Evolutionary conservation across 371 early-diverging fungal genomes (phyloP).

Genomic region (Mucor irregularis): DNA sequence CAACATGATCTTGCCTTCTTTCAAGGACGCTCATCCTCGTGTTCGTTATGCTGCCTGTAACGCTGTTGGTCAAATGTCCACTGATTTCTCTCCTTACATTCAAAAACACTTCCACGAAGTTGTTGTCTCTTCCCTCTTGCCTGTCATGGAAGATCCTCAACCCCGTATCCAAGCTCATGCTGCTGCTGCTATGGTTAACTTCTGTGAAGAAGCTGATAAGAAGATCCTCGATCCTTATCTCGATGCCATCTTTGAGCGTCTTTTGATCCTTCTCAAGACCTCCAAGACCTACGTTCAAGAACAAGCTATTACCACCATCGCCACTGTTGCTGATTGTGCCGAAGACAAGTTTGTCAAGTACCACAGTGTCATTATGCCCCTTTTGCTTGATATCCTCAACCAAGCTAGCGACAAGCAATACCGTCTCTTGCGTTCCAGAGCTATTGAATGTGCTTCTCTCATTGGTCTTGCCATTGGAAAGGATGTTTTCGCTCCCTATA

Average conservation of each 20-base stretch:
- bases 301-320: conserved; percentile 96
- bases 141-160: conserved; percentile 83
- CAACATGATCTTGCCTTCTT: conserved; percentile 77
- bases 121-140: conserved; percentile 79
- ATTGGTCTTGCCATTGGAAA: conserved; percentile 93
- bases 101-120: conserved; percentile 80
- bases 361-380: conserved; percentile 92
- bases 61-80: conserved; percentile 94
- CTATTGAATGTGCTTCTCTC: conserved; percentile 93
- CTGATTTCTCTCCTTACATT: conserved; percentile 89
- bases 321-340: conserved; percentile 95
- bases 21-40: conserved; percentile 92
- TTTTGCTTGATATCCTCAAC: conserved; percentile 82
- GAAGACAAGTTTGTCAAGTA: conserved; percentile 87
- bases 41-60: conserved; percentile 97
- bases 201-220: conserved; percentile 85
- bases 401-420: conserved; percentile 84
- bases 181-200: conserved; percentile 97
- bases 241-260: conserved; percentile 84
- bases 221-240: conserved; percentile 83
- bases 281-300: conserved; percentile 92
- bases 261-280: conserved; percentile 79
- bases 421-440: conserved; percentile 89
- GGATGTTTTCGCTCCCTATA: conserved; percentile 81
- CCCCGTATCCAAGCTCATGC: conserved; percentile 95